Evolutionary conservation across 148 eudicot genomes (phyloP), one percentile per base, ranked within the genome.

Genomic region (Amaranthus palmeri): DNA sequence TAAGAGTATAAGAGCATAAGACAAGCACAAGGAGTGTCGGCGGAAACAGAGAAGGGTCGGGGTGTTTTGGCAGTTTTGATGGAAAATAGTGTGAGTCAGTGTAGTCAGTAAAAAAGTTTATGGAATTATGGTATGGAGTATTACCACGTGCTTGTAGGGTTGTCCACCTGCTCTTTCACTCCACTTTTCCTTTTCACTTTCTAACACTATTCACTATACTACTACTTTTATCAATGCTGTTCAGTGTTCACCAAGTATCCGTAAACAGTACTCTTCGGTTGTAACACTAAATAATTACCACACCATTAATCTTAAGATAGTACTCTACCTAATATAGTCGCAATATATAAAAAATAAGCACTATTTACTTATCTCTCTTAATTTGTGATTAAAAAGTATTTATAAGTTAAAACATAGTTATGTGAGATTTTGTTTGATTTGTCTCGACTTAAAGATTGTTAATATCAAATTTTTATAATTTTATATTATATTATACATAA

Each of bases 71-170:
- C 66, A 12, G 51, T n/a, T 61, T 59, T 68, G 9, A 68, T 65
- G 18, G 15, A 25, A 72, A 42, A 41, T 8, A 36, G 52, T n/a
- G 60, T 47, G 61, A 61, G 64, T 18, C 41, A 50, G 54, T 42
- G 52, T 6, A 51, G 72, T 75, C 61, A 75, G 72, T 75, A 6
- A 41, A 68, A 68, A 57, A 6, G 44, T 36, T 42, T n/a, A 43
- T 70, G 10, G 48, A 68, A 15, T 54, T 76, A 12, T 48, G 41
- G 68, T 64, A 79, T 70, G 75, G 75, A 45, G 74, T 65, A 70
- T 2, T 17, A 45, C 72, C 82, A 79, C 78, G 77, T 79, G 82
- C 78, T 74, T 4, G 81, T 79, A 71, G 81, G 78, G 71, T 50
- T 50, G 25, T 40, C 65, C 49, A 67, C 25, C 69, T 67, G 73